A percentile compares a stretch with the other conserved stretches of the same genome.
phyloP scores from a whole-genome alignment of 2,329 filamentous ascomycete species.

The Epichloe brachyelytri region DNA sequence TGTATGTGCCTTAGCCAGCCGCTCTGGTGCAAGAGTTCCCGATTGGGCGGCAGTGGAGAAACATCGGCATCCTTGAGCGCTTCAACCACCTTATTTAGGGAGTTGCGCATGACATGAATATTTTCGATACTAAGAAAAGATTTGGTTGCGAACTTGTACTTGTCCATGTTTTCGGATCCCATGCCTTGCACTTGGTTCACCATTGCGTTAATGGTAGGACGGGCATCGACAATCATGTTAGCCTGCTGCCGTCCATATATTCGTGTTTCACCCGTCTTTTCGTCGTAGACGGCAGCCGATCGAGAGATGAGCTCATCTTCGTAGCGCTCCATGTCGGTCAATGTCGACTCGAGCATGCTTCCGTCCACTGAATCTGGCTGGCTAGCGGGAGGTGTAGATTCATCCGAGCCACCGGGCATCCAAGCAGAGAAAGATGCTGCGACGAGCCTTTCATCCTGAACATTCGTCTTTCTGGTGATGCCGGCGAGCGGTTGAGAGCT shows the following conservation, averaged over 20 bases:
- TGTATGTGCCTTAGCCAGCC: conserved; percentile 86
- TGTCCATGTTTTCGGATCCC: conserved; percentile 95
- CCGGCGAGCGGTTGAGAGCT: conserved; percentile 88
- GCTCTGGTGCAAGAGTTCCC: conserved; percentile 69
- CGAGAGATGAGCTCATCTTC: conserved; percentile 53
- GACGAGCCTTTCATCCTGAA: conserved; percentile 90
- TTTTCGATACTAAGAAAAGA: conserved; percentile 94
- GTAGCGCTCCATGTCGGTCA: conserved; percentile 48
- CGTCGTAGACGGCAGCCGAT: conserved; percentile 32
- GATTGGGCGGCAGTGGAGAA: conserved; percentile 67
- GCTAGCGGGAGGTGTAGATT: conserved; percentile 27
- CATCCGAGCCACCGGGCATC: conserved; percentile 20
- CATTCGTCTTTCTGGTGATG: conserved; percentile 74
- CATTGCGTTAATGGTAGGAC: conserved; percentile 85
- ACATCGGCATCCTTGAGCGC: conserved; percentile 88
- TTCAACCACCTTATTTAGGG: conserved; percentile 75
- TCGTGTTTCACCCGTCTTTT: conserved; percentile 47
- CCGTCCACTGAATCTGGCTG: conserved; percentile 34
- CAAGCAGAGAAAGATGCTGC: conserved; percentile 66
- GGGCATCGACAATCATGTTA: conserved; percentile 91
- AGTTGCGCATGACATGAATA: conserved; percentile 95
- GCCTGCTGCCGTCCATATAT: conserved; percentile 87
- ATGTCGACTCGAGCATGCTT: conserved; percentile 30
- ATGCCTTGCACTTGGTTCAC: conserved; percentile 89
- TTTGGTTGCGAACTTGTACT: conserved; percentile 86